Percentiles rank a stretch among this genome's conserved stretches.
These are phyloP conservation scores for Gonapodya sp. DNA, from an alignment of 192 early-diverging fungal genomes.

Conservation along the genomic window DNA sequence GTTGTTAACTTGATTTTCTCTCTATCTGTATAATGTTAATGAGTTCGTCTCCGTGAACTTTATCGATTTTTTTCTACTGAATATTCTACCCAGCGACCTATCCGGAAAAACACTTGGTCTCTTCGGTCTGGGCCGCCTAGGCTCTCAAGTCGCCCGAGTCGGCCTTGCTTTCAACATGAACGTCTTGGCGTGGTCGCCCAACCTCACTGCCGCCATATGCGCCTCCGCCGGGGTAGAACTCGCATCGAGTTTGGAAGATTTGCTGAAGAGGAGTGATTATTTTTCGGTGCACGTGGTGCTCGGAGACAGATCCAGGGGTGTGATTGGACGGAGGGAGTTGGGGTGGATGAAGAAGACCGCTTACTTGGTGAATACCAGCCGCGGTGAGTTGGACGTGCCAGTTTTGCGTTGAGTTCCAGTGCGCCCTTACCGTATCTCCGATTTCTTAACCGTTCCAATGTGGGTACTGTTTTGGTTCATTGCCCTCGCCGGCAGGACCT, in stretches of 20 bases:
- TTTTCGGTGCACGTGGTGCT: background rate
- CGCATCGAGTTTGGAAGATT: background rate
- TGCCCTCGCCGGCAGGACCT: background rate
- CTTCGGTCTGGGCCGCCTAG: background rate
- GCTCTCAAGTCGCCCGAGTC: background rate
- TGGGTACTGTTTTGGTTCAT: no score
- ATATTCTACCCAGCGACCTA: background rate
- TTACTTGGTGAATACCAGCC: background rate
- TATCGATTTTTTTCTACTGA: no score
- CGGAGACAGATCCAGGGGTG: background rate
- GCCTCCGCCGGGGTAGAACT: background rate
- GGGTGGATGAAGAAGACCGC: conserved; percentile 8
- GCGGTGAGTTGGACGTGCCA: background rate
- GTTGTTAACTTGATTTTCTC: no score
- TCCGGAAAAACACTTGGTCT: background rate
- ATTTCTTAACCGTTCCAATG: no score
- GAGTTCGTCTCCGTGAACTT: no score
- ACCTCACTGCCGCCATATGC: background rate
- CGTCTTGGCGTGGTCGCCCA: background rate
- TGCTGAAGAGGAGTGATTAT: background rate
- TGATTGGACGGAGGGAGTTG: conserved; percentile 6
- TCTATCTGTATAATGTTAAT: no score
- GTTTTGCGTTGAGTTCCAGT: background rate
- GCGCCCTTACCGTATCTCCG: no score
- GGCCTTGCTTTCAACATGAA: background rate